phyloP scores from a whole-genome alignment of 2,329 filamentous ascomycete genomes.

The Talaromyces sp. region DNA sequence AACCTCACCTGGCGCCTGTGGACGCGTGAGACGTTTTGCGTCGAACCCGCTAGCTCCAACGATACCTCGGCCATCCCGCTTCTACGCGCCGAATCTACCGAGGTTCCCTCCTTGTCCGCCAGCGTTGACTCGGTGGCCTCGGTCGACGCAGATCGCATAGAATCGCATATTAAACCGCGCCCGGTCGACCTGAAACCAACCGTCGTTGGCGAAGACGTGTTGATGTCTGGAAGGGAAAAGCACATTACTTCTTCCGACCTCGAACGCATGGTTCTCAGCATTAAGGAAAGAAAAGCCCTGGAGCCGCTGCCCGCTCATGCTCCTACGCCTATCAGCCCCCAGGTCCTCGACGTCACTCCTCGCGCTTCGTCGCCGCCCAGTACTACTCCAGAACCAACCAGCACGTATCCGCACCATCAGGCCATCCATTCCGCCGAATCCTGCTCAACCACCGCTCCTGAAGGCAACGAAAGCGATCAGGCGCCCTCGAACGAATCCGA shows the following conservation, averaged over 20 bases:
- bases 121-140: slow-evolving; percentile 69
- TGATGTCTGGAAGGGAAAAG: slow-evolving; percentile 70
- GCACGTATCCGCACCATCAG: slow-evolving; percentile 24
- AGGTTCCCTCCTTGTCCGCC: slow-evolving; percentile 68
- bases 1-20: slow-evolving; percentile 95
- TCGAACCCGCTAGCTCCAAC: slow-evolving; percentile 56
- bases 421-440: slow-evolving; percentile 39
- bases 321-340: slow-evolving; percentile 18
- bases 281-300: slow-evolving; percentile 75
- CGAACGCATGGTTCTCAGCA: slow-evolving; percentile 89
- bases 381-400: slow-evolving; percentile 5
- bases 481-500: slow-evolving; percentile 50
- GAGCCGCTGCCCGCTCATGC: slow-evolving; percentile 50
- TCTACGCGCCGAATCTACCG: slow-evolving; percentile 42
- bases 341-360: slow-evolving; percentile 40
- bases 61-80: slow-evolving; percentile 47
- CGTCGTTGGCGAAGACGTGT: slow-evolving; percentile 53
- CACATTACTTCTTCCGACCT: slow-evolving; percentile 91
- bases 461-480: slow-evolving; percentile 42
- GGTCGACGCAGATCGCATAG: slow-evolving; percentile 55
- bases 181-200: slow-evolving; percentile 61
- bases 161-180: slow-evolving; percentile 57
- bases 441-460: slow-evolving; percentile 52
- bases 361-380: slow-evolving; percentile 37
- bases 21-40: slow-evolving; percentile 91